phyloP scores from a whole-genome alignment of 176 grass and related monocot species.

The Raddia guianensis region DNA sequence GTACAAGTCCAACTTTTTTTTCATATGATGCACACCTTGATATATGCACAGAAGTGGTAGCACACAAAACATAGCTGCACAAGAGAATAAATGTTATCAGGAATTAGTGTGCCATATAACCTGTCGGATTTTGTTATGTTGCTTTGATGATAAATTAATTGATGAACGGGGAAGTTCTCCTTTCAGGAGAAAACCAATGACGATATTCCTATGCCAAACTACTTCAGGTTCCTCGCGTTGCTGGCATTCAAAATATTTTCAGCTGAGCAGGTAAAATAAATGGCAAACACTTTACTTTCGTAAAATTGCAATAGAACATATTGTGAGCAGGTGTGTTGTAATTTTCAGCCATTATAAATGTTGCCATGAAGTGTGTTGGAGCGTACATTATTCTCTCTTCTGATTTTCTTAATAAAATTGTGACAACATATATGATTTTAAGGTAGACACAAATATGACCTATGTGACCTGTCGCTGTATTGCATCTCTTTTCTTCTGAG shows the following conservation, averaged over 20 bases:
- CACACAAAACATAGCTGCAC: background rate
- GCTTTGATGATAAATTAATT: background rate
- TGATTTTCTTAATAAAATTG: background rate
- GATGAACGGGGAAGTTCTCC: background rate
- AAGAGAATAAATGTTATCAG: background rate
- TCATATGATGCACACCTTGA: constrained; percentile 6
- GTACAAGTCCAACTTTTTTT: constrained; percentile 35
- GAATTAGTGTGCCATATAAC: constrained; percentile 8
- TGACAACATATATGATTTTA: background rate
- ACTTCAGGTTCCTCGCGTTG: constrained; percentile 91
- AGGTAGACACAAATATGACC: background rate
- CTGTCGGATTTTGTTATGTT: constrained; percentile 3
- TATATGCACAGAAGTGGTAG: background rate
- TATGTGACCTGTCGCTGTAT: background rate
- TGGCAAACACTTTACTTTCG: background rate
- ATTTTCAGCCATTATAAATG: constrained; percentile 7
- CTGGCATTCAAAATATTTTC: constrained; percentile 96
- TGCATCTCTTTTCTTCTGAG: background rate
- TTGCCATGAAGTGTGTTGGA: background rate
- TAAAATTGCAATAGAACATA: background rate
- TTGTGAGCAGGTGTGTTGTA: background rate
- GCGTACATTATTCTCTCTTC: background rate
- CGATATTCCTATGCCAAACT: constrained; percentile 91
- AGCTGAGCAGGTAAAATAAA: constrained; percentile 67
- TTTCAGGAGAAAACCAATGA: constrained; percentile 89